Evolutionary conservation across 495 filamentous ascomycete genomes (phyloP).

Genomic region (Penicillium psychrofluorescens): DNA sequence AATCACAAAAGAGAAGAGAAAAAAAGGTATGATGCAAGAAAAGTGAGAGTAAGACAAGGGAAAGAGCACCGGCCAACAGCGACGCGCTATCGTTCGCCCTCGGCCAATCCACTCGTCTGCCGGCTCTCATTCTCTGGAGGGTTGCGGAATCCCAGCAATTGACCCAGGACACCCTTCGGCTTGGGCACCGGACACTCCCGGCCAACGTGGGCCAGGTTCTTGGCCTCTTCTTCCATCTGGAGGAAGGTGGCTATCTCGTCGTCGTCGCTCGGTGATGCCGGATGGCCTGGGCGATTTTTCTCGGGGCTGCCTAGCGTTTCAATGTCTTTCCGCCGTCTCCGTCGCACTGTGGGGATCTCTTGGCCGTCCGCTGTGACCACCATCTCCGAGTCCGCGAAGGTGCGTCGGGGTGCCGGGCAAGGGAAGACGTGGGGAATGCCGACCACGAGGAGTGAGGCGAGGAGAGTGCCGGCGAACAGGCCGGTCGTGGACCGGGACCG

Average conservation of each 20-base stretch:
- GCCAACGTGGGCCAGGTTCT: constrained; percentile 22
- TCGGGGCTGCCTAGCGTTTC: constrained; percentile 16
- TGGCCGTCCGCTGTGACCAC: constrained; percentile 42
- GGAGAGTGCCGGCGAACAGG: constrained; percentile 89
- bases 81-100: constrained; percentile 7
- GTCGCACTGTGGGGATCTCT: constrained; percentile 27
- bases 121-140: constrained; percentile 6
- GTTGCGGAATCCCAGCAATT: constrained; percentile 59
- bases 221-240: constrained; percentile 38
- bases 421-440: constrained; percentile 87
- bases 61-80: background rate
- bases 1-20: constrained; percentile 8
- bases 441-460: constrained; percentile 87
- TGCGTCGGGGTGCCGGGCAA: constrained; percentile 75
- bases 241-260: constrained; percentile 40
- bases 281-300: constrained; percentile 6
- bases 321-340: constrained; percentile 25
- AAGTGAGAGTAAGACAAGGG: background rate
- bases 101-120: constrained; percentile 4
- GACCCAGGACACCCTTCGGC: constrained; percentile 64
- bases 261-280: constrained; percentile 18
- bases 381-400: constrained; percentile 63
- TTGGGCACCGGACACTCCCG: constrained; percentile 78
- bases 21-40: constrained; percentile 6
- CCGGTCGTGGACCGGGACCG: constrained; percentile 84